phyloP scores from a whole-genome alignment of 208 protist genomes.

The Wallacemonas sp. region DNA sequence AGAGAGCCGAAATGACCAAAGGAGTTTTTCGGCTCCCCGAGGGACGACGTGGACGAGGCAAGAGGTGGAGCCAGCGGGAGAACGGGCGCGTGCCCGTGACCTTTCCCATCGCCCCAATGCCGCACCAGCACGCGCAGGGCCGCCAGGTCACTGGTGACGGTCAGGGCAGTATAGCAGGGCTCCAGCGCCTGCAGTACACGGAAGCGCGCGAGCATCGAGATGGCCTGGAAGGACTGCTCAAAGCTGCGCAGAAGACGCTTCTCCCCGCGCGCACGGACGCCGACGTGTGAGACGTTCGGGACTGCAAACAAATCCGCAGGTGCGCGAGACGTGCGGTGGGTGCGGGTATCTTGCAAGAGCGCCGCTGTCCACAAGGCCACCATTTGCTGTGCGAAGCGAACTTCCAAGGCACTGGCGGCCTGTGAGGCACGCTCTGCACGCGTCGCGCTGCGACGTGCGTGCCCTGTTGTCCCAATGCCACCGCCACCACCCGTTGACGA shows the following conservation, averaged over 20 bases:
- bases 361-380: neutral
- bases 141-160: slow-evolving; percentile 16
- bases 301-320: neutral
- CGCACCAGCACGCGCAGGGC: slow-evolving; percentile 32
- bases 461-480: neutral
- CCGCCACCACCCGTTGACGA: slow-evolving; percentile 16
- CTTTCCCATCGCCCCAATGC: slow-evolving; percentile 13
- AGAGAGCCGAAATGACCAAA: neutral
- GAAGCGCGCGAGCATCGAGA: slow-evolving; percentile 27
- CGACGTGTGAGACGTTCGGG: neutral
- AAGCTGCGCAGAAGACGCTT: neutral
- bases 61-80: slow-evolving; percentile 14
- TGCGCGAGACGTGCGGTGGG: neutral
- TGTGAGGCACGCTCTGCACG: neutral
- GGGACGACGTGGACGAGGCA: slow-evolving; percentile 17
- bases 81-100: slow-evolving; percentile 3
- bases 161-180: slow-evolving; percentile 25
- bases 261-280: neutral
- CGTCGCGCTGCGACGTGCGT: neutral
- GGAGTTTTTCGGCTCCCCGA: neutral
- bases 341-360: neutral
- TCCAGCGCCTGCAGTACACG: slow-evolving; percentile 29
- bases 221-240: neutral
- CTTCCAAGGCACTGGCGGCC: neutral
- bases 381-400: slow-evolving; percentile 3